These are phyloP conservation scores for Lepiota brunneoincarnata DNA, from an alignment of 768 basidiomycete genomes.

Conservation along the genomic window DNA sequence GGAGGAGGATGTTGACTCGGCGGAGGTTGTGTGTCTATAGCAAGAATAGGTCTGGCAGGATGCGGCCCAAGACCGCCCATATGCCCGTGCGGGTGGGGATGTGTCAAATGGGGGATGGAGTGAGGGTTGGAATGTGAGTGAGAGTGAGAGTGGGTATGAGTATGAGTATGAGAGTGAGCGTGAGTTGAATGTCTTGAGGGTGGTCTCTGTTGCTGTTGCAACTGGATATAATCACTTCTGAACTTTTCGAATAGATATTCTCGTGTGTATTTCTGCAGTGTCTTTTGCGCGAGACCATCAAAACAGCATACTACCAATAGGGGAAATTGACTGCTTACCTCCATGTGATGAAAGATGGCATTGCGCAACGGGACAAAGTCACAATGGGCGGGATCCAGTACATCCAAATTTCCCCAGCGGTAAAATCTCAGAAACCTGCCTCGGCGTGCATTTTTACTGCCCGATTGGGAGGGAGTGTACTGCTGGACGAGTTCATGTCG, in stretches of 20 bases:
- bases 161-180: constrained; percentile 43
- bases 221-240: constrained; percentile 52
- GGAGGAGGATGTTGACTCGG: constrained; percentile 22
- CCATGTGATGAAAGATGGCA: constrained; percentile 86
- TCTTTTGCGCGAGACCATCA: constrained; percentile 40
- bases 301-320: constrained; percentile 15
- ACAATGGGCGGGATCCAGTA: constrained; percentile 73
- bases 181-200: constrained; percentile 43
- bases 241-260: constrained; percentile 84
- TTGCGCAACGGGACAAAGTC: constrained; percentile 78
- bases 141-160: constrained; percentile 33
- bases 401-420: constrained; percentile 83
- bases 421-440: constrained; percentile 72
- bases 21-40: constrained; percentile 29
- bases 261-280: constrained; percentile 80
- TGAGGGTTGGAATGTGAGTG: constrained; percentile 33
- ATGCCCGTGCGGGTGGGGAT: constrained; percentile 30
- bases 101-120: constrained; percentile 50
- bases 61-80: constrained; percentile 16
- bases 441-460: constrained; percentile 45
- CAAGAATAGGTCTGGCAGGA: constrained; percentile 29
- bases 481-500: constrained; percentile 74
- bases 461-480: constrained; percentile 60
- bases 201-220: constrained; percentile 48
- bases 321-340: constrained; percentile 48